A percentile compares a stretch with the other conserved stretches of the same genome.
Conservation (phyloP, 2,329 filamentous ascomycete species). For the Thermothelomyces thermophilus region DNA sequence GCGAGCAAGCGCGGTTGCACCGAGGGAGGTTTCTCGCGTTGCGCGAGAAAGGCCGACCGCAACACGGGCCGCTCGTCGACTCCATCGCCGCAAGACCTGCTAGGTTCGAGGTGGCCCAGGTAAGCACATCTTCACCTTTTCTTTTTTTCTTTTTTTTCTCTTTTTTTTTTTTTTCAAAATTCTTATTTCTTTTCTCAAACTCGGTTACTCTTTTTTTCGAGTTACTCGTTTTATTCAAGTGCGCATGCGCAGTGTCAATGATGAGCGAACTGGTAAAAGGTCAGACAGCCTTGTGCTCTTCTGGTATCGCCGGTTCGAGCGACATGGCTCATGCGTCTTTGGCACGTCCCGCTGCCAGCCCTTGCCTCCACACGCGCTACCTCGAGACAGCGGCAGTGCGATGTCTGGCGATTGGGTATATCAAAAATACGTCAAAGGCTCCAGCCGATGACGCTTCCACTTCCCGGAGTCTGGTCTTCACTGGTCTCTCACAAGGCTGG, state of each 20-base stretch:
- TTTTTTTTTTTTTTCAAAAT: conserved; percentile 1
- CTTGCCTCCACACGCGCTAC: conserved; percentile 14
- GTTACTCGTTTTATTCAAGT: neutral
- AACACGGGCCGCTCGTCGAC: too few relatives aligned
- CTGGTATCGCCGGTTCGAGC: conserved; percentile 33
- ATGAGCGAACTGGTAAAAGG: conserved; percentile 44
- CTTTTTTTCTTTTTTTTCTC: neutral
- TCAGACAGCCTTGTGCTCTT: conserved; percentile 35
- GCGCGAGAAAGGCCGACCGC: too few relatives aligned
- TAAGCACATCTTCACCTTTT: conserved; percentile 2
- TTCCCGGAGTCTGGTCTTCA: conserved; percentile 48
- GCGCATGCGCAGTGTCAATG: conserved; percentile 31
- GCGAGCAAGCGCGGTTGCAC: too few relatives aligned
- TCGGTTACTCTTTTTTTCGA: too few relatives aligned
- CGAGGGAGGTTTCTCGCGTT: too few relatives aligned
- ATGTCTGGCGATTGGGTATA: conserved; percentile 20
- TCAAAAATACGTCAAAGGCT: conserved; percentile 16
- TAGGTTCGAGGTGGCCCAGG: conserved; percentile 3
- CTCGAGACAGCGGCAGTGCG: conserved; percentile 18
- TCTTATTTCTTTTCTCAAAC: too few relatives aligned
- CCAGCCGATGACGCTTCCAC: conserved; percentile 32
- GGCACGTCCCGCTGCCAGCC: conserved; percentile 21
- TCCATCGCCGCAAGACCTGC: too few relatives aligned
- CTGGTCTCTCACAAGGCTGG: conserved; percentile 43
- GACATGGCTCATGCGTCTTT: conserved; percentile 22